Conservation (phyloP, 441 rosid species). For the Gossypium laxum region DNA sequence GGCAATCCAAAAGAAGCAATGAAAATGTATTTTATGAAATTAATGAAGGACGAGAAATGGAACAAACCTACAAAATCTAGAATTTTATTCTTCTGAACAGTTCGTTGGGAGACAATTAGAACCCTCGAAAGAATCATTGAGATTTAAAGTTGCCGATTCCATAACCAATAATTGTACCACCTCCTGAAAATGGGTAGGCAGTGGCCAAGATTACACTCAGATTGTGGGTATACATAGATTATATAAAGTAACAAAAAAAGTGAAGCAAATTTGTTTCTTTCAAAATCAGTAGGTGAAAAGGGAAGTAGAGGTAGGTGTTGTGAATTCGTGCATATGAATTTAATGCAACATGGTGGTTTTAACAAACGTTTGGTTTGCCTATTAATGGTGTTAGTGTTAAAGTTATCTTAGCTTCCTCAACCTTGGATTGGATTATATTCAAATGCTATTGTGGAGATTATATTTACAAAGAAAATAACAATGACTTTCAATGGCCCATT, state of each 20-base stretch:
- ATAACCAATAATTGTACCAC: neutral
- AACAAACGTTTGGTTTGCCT: neutral
- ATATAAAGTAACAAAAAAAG: neutral
- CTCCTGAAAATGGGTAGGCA: neutral
- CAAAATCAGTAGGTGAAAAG: neutral
- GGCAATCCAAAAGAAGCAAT: neutral
- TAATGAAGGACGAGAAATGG: neutral
- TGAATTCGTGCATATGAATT: neutral
- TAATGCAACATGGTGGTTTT: neutral
- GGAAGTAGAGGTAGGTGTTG: neutral
- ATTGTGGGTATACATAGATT: neutral
- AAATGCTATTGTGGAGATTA: neutral
- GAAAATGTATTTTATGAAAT: neutral
- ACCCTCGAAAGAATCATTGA: conserved; percentile 47
- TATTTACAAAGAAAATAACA: neutral
- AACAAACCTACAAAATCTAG: conserved; percentile 72
- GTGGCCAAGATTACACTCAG: neutral
- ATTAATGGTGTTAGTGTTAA: neutral
- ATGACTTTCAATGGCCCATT: neutral
- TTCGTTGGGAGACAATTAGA: conserved; percentile 67
- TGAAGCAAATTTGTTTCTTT: neutral
- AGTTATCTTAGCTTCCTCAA: neutral
- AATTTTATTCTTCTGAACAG: conserved; percentile 71
- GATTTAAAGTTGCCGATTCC: conserved; percentile 19
- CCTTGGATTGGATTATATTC: neutral